Evolutionary conservation across 371 early-diverging fungal species (phyloP), one percentile per base, ranked within the genome.

Genomic region (Sporodiniella umbellata): DNA sequence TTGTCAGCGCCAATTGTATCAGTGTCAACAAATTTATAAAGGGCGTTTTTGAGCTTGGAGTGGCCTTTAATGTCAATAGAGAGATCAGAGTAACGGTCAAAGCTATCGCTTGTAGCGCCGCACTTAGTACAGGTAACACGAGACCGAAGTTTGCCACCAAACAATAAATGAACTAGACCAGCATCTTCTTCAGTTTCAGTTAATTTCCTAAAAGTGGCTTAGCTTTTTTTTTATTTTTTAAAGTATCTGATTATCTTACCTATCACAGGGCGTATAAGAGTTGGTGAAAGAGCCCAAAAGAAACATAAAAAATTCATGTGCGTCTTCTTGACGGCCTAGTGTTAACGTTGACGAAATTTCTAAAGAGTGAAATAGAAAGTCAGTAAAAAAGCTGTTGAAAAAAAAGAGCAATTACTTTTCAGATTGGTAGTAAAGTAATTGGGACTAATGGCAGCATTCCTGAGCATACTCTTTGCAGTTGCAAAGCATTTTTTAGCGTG

Each of bases 301-400:
- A 48, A 82, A 80, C 39, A 92, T 73, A 22, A 89, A 65, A 52
- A 94, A 91, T 69, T 95, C 96, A 63, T 95, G 94, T 6, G 94
- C 81, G 56, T 95, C 96, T 51, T 94, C 96, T 62, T 95, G 94
- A 14, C 88, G 63, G 12, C 93, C 91, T 3, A 88, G 57, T 15
- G 84, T 75, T 68, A 95, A 79, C 33, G 85, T 87, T 54, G 79
- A 83, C 31, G 92, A 89, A 14, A 95, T 80, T 17, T 69, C 75
- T 77, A 55, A n/a, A n/a, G n/a, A n/a, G n/a, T n/a, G n/a, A n/a
- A n/a, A n/a, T n/a, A n/a, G n/a, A n/a, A n/a, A n/a, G n/a, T n/a
- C 19, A 35, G n/a, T 25, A 55, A 45, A 23, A 4, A 48, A 30
- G 3, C 33, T 17, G n/a, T n/a, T 18, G 24, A 30, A 21, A 28